Percentiles rank a stretch among this genome's conserved stretches.
These are phyloP conservation scores for Neoscytalidium dimidiatum DNA, from an alignment of 2,329 filamentous ascomycete species.

Conservation along the genomic window DNA sequence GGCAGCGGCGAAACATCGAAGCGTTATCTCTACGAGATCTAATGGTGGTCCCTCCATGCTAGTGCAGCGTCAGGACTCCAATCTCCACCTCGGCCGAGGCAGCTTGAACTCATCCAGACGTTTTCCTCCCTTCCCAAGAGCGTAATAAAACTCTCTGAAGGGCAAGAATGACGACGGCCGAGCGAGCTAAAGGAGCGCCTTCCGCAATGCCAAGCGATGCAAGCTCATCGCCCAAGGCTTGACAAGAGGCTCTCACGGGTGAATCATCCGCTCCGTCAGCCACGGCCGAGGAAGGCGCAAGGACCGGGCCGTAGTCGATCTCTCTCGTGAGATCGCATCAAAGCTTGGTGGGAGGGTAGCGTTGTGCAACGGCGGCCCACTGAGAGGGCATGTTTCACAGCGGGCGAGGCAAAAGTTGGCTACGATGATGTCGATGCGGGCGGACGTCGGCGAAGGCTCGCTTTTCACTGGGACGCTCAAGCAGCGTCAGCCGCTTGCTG, in stretches of 20 bases:
- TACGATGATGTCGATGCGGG: not conserved
- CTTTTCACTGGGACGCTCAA: not conserved
- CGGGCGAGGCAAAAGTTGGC: conserved; percentile 2
- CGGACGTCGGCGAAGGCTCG: not conserved
- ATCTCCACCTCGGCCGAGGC: conserved; percentile 7
- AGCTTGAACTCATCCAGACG: not conserved
- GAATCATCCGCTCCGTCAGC: not conserved
- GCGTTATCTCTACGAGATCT: conserved; percentile 10
- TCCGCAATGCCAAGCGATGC: not conserved
- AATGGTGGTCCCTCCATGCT: not conserved
- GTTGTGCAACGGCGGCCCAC: not conserved
- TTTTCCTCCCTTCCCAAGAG: not conserved
- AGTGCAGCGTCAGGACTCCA: not conserved
- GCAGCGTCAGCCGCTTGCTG: not conserved
- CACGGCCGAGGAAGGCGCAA: not conserved
- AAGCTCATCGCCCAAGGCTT: not conserved
- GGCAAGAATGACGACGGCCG: not conserved
- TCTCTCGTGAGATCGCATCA: not conserved
- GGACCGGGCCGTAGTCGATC: conserved; percentile 9
- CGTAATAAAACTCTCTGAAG: too few relatives aligned
- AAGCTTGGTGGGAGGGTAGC: not conserved
- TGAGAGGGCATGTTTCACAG: not conserved
- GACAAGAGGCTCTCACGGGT: not conserved
- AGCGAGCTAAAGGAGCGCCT: not conserved
- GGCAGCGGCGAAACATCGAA: not conserved